These are phyloP conservation scores for Moniliophthora roreri DNA, from an alignment of 1,284 basidiomycete genomes.

Conservation along the genomic window DNA sequence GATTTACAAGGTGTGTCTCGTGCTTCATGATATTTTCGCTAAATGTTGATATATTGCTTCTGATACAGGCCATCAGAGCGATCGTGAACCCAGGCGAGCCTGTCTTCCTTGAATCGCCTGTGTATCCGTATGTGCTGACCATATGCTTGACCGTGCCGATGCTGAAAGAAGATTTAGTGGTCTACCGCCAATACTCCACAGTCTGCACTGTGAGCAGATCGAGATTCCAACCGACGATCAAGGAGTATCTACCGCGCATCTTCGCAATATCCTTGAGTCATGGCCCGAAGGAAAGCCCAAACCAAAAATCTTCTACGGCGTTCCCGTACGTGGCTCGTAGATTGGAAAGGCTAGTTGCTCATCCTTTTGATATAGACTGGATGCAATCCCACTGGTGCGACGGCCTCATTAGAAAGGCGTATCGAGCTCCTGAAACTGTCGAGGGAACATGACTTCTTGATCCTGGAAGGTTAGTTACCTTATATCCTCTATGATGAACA, in stretches of 20 bases:
- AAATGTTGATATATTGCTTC: neutral
- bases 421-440: conserved; percentile 58
- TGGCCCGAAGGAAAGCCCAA: conserved; percentile 58
- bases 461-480: conserved; percentile 46
- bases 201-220: conserved; percentile 37
- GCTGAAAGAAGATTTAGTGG: conserved; percentile 30
- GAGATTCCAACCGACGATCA: conserved; percentile 23
- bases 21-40: neutral
- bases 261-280: conserved; percentile 42
- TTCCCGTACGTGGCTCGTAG: conserved; percentile 36
- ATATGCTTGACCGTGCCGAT: conserved; percentile 13
- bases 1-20: conserved; percentile 69
- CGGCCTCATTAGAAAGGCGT: conserved; percentile 54
- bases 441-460: conserved; percentile 58
- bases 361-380: conserved; percentile 37
- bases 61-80: conserved; percentile 29
- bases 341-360: neutral
- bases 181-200: neutral
- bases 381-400: conserved; percentile 63
- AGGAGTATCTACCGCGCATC: neutral
- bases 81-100: conserved; percentile 82
- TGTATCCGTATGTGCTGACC: conserved; percentile 67
- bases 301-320: conserved; percentile 70
- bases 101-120: conserved; percentile 83
- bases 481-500: too few species aligned